Conservation (phyloP, 305 asterid genomes). For the Fraxinus floribunda region DNA sequence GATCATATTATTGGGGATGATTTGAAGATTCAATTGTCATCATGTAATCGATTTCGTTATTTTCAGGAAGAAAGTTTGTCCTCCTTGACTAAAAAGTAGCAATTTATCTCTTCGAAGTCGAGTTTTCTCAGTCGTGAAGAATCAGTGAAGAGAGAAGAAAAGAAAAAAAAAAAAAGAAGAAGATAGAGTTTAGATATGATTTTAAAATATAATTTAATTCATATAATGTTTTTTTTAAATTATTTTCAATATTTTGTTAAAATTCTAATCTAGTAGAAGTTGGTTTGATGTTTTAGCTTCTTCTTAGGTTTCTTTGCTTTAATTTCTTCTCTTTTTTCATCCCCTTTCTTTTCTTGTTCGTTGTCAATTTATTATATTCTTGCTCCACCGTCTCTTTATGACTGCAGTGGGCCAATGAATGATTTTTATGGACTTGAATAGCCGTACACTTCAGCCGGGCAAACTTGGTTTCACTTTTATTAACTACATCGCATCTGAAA, state of each 20-base stretch:
- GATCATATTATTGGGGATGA: not conserved
- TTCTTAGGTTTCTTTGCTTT: not conserved
- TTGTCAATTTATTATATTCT: not conserved
- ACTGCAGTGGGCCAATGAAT: not conserved
- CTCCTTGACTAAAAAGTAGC: not conserved
- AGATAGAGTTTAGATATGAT: no score
- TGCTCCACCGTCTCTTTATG: not conserved
- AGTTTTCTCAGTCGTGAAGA: no score
- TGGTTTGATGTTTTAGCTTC: not conserved
- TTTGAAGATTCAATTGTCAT: not conserved
- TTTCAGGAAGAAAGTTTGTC: not conserved
- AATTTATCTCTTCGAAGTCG: not conserved
- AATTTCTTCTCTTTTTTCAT: not conserved
- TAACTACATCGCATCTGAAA: no score
- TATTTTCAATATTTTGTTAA: no score
- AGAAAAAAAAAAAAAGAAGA: no score
- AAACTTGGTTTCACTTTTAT: not conserved
- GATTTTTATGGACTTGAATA: not conserved
- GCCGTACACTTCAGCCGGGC: not conserved
- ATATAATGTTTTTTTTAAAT: no score
- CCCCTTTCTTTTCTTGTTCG: no score
- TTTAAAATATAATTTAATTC: no score
- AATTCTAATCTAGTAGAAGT: not conserved
- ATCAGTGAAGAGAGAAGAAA: not conserved
- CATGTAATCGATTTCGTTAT: not conserved